These are phyloP conservation scores for Chlamydomonas incerta DNA, from an alignment of 139 green algal species.

Conservation along the genomic window DNA sequence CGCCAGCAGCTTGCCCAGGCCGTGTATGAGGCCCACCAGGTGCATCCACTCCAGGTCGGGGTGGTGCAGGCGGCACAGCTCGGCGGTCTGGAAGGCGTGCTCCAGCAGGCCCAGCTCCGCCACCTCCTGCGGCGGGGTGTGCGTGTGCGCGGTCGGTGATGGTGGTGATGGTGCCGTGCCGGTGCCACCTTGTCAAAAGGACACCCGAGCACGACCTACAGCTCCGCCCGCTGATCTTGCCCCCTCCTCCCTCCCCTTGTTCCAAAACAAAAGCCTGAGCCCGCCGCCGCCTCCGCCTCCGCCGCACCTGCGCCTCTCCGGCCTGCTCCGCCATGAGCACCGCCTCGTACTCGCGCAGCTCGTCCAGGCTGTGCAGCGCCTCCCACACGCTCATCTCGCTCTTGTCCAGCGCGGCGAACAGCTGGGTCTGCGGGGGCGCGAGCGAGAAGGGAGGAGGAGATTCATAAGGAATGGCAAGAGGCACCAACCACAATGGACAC, in stretches of 20 bases:
- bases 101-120: conserved; percentile 79
- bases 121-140: conserved; percentile 42
- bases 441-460: not conserved
- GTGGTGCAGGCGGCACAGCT: conserved; percentile 77
- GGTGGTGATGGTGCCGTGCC: no score
- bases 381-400: conserved; percentile 80
- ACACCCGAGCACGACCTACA: no score
- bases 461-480: not conserved
- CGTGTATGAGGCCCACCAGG: conserved; percentile 85
- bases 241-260: no score
- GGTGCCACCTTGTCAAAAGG: no score
- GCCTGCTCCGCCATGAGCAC: conserved; percentile 56
- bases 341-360: conserved; percentile 81
- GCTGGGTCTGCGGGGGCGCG: not conserved
- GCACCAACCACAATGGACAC: not conserved
- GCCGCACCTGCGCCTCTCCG: conserved; percentile 25
- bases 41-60: conserved; percentile 87
- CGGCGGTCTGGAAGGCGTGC: conserved; percentile 82
- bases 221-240: no score
- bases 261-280: no score
- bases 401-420: conserved; percentile 68
- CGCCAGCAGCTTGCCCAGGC: conserved; percentile 88
- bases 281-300: no score
- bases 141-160: no score
- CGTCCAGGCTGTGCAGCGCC: conserved; percentile 76